These are phyloP conservation scores for Wickerhamomyces silvicola DNA, from an alignment of 805 yeast genomes.

Conservation along the genomic window DNA sequence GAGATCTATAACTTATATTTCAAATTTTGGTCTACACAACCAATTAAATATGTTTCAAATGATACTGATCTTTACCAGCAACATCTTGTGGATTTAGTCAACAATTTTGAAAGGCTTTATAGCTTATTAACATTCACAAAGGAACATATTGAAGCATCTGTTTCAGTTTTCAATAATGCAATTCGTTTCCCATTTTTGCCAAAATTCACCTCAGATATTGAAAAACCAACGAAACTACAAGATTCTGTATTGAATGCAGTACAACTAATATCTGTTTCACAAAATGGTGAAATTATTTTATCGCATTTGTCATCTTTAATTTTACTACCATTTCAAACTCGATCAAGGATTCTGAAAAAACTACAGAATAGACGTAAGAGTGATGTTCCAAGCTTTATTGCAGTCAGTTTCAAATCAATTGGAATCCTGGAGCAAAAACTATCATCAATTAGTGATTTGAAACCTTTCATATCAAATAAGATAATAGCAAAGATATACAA, in stretches of 20 bases:
- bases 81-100: conserved; percentile 48
- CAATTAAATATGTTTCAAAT: conserved; percentile 37
- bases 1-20: conserved; percentile 35
- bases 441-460: conserved; percentile 23
- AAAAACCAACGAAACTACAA: conserved; percentile 61
- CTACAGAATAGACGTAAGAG: conserved; percentile 32
- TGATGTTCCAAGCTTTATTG: conserved; percentile 58
- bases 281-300: conserved; percentile 40
- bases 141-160: conserved; percentile 39
- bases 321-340: conserved; percentile 55
- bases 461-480: conserved; percentile 36
- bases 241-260: conserved; percentile 47
- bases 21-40: conserved; percentile 43
- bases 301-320: conserved; percentile 49
- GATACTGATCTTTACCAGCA: conserved; percentile 45
- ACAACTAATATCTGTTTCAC: conserved; percentile 20
- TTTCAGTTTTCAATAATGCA: conserved; percentile 56
- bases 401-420: conserved; percentile 46
- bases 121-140: conserved; percentile 25
- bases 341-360: conserved; percentile 51
- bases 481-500: conserved; percentile 39
- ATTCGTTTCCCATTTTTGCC: conserved; percentile 72
- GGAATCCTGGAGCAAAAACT: conserved; percentile 34
- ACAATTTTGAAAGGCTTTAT: conserved; percentile 45
- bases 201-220: conserved; percentile 44